Evolutionary conservation across 345 rosid genomes (phyloP).

Genomic region (Chamaenerion angustifolium): DNA sequence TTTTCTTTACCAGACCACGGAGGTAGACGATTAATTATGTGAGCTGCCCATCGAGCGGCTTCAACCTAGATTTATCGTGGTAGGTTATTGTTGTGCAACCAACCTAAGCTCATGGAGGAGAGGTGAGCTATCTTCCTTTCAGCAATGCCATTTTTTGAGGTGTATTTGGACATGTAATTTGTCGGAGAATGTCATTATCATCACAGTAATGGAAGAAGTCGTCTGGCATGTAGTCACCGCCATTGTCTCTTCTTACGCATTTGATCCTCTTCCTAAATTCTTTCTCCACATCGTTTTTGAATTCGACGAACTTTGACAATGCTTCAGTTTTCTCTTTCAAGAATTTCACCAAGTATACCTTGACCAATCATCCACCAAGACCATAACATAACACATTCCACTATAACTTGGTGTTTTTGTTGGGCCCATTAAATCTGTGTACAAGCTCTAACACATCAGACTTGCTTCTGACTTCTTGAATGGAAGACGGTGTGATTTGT

Average conservation of each 20-base stretch:
- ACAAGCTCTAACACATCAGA: conserved; percentile 3
- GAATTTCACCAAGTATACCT: neutral
- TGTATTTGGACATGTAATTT: neutral
- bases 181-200: neutral
- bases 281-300: neutral
- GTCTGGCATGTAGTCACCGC: neutral
- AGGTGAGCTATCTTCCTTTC: neutral
- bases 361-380: neutral
- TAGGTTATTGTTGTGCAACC: neutral
- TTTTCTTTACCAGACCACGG: neutral
- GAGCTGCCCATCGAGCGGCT: neutral
- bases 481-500: conserved; percentile 9
- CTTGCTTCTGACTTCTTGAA: neutral
- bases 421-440: conserved; percentile 6
- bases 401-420: neutral
- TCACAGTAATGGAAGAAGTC: conserved; percentile 1
- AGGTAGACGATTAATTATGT: neutral
- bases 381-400: neutral
- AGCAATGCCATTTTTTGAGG: neutral
- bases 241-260: conserved; percentile 1
- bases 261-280: neutral
- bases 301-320: neutral
- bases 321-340: neutral
- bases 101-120: accelerated
- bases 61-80: neutral